These are phyloP conservation scores for Pulveroboletus sp. DNA, from an alignment of 768 basidiomycete species.

Conservation along the genomic window DNA sequence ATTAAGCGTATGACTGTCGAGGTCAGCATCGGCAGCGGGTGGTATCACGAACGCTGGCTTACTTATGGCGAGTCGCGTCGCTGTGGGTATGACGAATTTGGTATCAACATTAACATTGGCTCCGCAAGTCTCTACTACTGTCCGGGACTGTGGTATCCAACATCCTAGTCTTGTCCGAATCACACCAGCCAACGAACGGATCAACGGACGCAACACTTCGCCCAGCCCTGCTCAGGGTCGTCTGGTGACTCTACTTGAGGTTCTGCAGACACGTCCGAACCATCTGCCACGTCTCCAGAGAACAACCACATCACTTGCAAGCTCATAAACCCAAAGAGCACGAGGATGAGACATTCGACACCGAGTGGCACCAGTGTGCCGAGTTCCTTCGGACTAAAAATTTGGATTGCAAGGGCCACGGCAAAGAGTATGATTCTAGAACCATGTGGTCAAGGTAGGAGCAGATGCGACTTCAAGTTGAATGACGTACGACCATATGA, in stretches of 20 bases:
- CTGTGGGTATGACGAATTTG: too few relatives aligned
- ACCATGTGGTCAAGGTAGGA: background rate
- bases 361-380: background rate
- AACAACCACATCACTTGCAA: background rate
- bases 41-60: too few relatives aligned
- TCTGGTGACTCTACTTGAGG: background rate
- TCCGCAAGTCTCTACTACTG: too few relatives aligned
- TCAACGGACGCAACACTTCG: background rate
- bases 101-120: too few relatives aligned
- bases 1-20: background rate
- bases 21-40: too few relatives aligned
- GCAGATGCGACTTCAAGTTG: background rate
- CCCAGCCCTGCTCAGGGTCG: background rate
- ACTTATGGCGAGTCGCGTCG: too few relatives aligned
- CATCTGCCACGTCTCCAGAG: background rate
- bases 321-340: background rate
- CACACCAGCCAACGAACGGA: background rate
- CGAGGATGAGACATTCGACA: slow-evolving; percentile 6
- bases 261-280: background rate
- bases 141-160: background rate
- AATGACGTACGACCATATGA: slow-evolving; percentile 15
- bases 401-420: slow-evolving; percentile 4
- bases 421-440: slow-evolving; percentile 10
- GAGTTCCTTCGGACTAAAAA: slow-evolving; percentile 3
- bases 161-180: background rate